Conservation (phyloP, 106 monocot species). For the Dendrobium chrysotoxum region DNA sequence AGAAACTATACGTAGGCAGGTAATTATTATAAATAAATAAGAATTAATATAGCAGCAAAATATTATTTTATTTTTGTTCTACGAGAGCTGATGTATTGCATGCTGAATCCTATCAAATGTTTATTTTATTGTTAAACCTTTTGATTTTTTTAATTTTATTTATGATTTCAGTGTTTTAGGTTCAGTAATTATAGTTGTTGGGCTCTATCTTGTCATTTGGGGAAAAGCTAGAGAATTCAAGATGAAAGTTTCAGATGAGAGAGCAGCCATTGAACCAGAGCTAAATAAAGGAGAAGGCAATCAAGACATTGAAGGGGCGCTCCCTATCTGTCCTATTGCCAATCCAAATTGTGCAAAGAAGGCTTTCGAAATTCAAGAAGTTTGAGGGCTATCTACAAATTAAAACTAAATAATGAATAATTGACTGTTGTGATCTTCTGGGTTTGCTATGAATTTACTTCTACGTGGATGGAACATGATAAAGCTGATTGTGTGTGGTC, state of each 20-base stretch:
- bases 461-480: too few relatives aligned
- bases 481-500: too few relatives aligned
- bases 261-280: too few relatives aligned
- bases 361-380: background rate
- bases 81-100: too few relatives aligned
- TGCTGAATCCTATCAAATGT: too few relatives aligned
- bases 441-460: too few relatives aligned
- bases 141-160: background rate
- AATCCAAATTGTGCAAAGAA: background rate
- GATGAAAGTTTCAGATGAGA: background rate
- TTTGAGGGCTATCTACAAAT: background rate
- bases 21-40: conserved; percentile 10
- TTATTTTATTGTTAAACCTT: background rate
- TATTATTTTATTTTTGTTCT: too few relatives aligned
- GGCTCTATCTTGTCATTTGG: background rate
- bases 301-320: background rate
- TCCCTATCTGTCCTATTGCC: background rate
- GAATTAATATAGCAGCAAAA: too few relatives aligned
- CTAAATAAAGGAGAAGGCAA: background rate
- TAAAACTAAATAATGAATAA: too few relatives aligned
- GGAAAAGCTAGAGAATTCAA: background rate
- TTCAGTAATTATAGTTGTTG: background rate
- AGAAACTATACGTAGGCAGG: conserved; percentile 70
- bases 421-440: too few relatives aligned
- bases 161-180: background rate